Evolutionary conservation across 768 basidiomycete genomes (phyloP).

Genomic region (Boletus pseudo-olivaceus): DNA sequence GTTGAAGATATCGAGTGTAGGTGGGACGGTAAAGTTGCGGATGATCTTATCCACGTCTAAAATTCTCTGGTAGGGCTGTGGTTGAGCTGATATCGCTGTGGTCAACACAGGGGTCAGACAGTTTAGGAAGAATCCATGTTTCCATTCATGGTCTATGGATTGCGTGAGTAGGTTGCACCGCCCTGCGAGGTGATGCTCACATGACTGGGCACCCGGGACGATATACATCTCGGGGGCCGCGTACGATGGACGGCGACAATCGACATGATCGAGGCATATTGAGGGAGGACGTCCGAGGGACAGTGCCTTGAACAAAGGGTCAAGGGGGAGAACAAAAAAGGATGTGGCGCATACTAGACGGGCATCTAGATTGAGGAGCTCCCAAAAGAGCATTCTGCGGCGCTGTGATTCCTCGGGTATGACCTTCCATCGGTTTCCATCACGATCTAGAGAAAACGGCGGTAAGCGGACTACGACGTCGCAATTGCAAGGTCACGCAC

Average conservation of each 20-base stretch:
- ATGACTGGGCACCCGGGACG: slow-evolving; percentile 27
- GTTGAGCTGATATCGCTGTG: slow-evolving; percentile 49
- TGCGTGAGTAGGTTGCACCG: slow-evolving; percentile 11
- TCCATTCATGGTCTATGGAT: slow-evolving; percentile 64
- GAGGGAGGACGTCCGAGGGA: slow-evolving; percentile 73
- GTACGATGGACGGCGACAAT: slow-evolving; percentile 46
- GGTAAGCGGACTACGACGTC: slow-evolving; percentile 18
- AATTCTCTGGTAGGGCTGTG: slow-evolving; percentile 50
- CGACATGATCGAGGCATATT: slow-evolving; percentile 60
- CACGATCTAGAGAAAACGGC: slow-evolving; percentile 51
- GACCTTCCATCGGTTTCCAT: slow-evolving; percentile 57
- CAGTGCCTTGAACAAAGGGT: slow-evolving; percentile 44
- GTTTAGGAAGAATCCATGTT: slow-evolving; percentile 58
- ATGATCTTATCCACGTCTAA: slow-evolving; percentile 51
- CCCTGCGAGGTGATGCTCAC: slow-evolving; percentile 20
- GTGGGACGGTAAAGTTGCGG: slow-evolving; percentile 54
- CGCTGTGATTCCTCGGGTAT: slow-evolving; percentile 73
- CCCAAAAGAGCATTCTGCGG: slow-evolving; percentile 70
- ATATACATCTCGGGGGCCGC: slow-evolving; percentile 28
- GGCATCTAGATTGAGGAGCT: slow-evolving; percentile 64
- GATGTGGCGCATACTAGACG: slow-evolving; percentile 51
- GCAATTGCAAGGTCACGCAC: slow-evolving; percentile 38
- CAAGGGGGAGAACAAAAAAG: slow-evolving; percentile 12
- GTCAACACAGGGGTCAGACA: slow-evolving; percentile 64
- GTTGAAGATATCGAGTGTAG: slow-evolving; percentile 44